These are phyloP conservation scores for Coleophoma eucalyptorum DNA, from an alignment of 2,329 filamentous ascomycete genomes.

Conservation along the genomic window DNA sequence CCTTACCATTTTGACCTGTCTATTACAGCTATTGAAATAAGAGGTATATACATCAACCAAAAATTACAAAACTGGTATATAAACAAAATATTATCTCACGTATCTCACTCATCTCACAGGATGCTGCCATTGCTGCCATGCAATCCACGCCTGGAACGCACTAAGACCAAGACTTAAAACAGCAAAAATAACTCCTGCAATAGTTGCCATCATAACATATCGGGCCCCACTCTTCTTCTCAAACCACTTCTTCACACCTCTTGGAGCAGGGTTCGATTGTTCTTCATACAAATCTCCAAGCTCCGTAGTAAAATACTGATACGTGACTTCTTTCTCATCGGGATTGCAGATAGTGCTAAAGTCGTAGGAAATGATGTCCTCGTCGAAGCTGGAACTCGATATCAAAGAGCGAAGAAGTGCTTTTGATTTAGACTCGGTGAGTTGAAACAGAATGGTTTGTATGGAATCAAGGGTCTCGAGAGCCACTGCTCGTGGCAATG, in stretches of 20 bases:
- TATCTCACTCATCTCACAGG: slow-evolving; percentile 9
- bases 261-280: slow-evolving; percentile 19
- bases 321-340: slow-evolving; percentile 17
- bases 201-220: slow-evolving; percentile 28
- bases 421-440: slow-evolving; percentile 13
- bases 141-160: slow-evolving; percentile 27
- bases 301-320: slow-evolving; percentile 22
- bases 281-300: slow-evolving; percentile 25
- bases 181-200: slow-evolving; percentile 25
- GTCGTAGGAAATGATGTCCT: slow-evolving; percentile 9
- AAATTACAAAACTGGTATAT: too few relatives aligned
- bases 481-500: slow-evolving; percentile 17
- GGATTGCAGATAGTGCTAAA: slow-evolving; percentile 4
- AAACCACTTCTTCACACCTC: slow-evolving; percentile 22
- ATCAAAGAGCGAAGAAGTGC: slow-evolving; percentile 12
- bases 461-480: slow-evolving; percentile 23
- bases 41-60: too few relatives aligned
- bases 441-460: slow-evolving; percentile 20
- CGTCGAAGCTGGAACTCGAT: slow-evolving; percentile 10
- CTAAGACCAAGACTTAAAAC: slow-evolving; percentile 22
- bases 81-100: too few relatives aligned
- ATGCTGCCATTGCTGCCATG: slow-evolving; percentile 29
- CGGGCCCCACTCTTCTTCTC: slow-evolving; percentile 22
- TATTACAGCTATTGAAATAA: too few relatives aligned
- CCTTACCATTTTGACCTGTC: too few relatives aligned